phyloP scores from a whole-genome alignment of 352 stramenopile species.

The Phytopythium chamaehyphon region DNA sequence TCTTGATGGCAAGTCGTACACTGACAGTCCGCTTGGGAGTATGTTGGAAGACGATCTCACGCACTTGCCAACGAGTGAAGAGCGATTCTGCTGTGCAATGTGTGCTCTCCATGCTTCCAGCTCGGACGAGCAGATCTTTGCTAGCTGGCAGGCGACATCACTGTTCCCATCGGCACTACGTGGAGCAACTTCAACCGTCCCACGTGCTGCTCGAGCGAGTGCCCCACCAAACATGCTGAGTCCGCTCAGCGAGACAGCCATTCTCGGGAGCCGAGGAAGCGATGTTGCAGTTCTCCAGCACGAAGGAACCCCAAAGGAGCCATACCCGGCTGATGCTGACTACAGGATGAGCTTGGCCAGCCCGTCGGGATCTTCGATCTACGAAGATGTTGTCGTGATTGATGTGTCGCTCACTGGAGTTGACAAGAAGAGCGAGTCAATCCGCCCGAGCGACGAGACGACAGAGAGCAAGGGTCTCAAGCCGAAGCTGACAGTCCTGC shows the following conservation, averaged over 20 bases:
- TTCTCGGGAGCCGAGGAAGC: conserved; percentile 9
- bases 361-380: conserved; percentile 1
- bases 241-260: conserved; percentile 15
- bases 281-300: conserved; percentile 12
- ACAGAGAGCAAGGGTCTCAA: background rate
- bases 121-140: conserved; percentile 39
- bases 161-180: conserved; percentile 11
- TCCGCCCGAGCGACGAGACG: background rate
- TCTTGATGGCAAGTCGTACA: background rate
- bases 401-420: background rate
- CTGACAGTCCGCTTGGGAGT: background rate
- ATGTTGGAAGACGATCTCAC: conserved; percentile 12
- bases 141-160: conserved; percentile 20
- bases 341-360: background rate
- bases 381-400: conserved; percentile 2
- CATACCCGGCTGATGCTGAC: conserved; percentile 13
- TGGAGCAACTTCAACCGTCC: no score
- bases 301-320: conserved; percentile 24
- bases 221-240: conserved; percentile 3
- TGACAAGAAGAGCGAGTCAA: background rate
- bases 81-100: conserved; percentile 37
- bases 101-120: conserved; percentile 25
- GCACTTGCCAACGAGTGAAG: conserved; percentile 3
- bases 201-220: conserved; percentile 4
- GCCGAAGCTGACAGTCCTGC: background rate